phyloP scores from a whole-genome alignment of 1,284 basidiomycete species.

The Pseudozyma flocculosa region DNA sequence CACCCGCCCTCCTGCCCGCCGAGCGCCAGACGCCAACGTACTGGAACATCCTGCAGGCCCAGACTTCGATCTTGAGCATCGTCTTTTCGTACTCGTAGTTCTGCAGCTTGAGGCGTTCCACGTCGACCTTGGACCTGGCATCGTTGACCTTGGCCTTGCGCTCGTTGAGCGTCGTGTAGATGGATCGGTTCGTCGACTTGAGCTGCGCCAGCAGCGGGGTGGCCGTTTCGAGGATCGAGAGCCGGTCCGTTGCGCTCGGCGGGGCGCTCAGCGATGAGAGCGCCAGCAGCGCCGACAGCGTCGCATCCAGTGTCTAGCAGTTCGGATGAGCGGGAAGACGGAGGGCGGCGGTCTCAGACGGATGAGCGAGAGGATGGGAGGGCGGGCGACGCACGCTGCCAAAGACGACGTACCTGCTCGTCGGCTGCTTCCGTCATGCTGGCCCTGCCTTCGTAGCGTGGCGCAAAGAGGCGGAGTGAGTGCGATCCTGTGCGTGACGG shows the following conservation, averaged over 20 bases:
- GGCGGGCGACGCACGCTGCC: too few relatives aligned
- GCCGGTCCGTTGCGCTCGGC: background rate
- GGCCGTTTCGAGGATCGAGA: background rate
- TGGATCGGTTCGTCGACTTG: slow-evolving; percentile 17
- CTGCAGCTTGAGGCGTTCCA: slow-evolving; percentile 18
- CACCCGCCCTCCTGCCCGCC: too few relatives aligned
- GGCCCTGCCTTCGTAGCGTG: too few relatives aligned
- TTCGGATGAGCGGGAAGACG: too few relatives aligned
- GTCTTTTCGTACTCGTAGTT: slow-evolving; percentile 35
- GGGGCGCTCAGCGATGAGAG: background rate
- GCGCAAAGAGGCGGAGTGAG: too few relatives aligned
- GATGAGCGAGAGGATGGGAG: too few relatives aligned
- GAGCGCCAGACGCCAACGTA: too few relatives aligned
- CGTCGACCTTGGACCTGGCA: slow-evolving; percentile 22
- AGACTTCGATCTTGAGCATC: slow-evolving; percentile 30
- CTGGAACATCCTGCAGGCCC: slow-evolving; percentile 29
- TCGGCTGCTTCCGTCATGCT: too few relatives aligned
- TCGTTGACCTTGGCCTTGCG: slow-evolving; percentile 19
- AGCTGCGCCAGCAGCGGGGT: slow-evolving; percentile 13
- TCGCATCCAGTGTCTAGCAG: too few relatives aligned
- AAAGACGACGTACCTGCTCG: too few relatives aligned
- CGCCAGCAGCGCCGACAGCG: background rate
- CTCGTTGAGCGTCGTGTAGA: slow-evolving; percentile 14
- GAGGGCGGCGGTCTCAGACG: too few relatives aligned
- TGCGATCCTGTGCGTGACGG: too few relatives aligned